A percentile compares a stretch with the other conserved stretches of the same genome.
Conservation (phyloP, 371 early-diverging fungal species). For the Mycotypha africana region DNA sequence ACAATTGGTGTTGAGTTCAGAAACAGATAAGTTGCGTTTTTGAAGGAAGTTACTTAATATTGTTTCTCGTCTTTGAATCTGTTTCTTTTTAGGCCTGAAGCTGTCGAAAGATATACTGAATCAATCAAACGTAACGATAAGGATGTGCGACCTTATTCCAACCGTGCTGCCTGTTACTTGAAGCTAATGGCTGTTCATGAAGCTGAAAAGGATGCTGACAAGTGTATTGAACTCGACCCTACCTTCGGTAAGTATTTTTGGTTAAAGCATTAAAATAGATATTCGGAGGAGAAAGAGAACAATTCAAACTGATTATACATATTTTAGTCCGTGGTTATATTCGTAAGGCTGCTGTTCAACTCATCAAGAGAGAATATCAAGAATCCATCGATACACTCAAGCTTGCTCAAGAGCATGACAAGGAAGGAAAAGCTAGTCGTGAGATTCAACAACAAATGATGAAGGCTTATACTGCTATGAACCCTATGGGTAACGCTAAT, state of each 20-base stretch:
- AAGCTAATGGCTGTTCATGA: slow-evolving; percentile 94
- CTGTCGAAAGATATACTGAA: slow-evolving; percentile 95
- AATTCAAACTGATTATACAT: no score
- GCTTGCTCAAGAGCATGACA: slow-evolving; percentile 73
- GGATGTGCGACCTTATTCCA: slow-evolving; percentile 89
- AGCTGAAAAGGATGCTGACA: slow-evolving; percentile 93
- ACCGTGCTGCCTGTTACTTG: slow-evolving; percentile 95
- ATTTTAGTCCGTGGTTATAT: slow-evolving; percentile 85
- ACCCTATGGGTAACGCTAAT: slow-evolving; percentile 43
- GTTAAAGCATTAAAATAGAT: background rate
- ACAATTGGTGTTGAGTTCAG: background rate
- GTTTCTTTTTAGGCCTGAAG: slow-evolving; percentile 58
- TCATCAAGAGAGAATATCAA: slow-evolving; percentile 83
- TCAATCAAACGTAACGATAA: slow-evolving; percentile 92
- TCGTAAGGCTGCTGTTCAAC: slow-evolving; percentile 93
- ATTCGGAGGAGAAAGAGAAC: background rate
- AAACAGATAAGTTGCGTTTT: no score
- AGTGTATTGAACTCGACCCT: slow-evolving; percentile 83
- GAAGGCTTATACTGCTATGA: slow-evolving; percentile 79
- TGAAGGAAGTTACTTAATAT: background rate
- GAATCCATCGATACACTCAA: slow-evolving; percentile 82
- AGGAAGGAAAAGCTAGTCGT: slow-evolving; percentile 72
- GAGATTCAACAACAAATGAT: slow-evolving; percentile 80
- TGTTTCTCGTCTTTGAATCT: no score
- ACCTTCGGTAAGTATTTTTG: slow-evolving; percentile 60